Evolutionary conservation across 75 land plant genomes (phyloP).

Genomic region (Picea sitchensis): DNA sequence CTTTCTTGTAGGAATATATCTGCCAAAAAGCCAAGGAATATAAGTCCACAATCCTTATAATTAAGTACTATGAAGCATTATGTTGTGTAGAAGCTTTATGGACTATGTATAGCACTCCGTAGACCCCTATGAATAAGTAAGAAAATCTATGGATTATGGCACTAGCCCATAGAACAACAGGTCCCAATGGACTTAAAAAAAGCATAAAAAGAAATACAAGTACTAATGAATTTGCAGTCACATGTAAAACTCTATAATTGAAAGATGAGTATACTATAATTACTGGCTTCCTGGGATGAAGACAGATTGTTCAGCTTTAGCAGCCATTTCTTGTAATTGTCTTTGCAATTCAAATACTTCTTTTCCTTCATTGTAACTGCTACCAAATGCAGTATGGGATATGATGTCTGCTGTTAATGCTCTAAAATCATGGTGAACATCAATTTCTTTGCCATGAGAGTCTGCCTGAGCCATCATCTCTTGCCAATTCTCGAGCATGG

Average conservation of each 20-base stretch:
- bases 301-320: background rate
- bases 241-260: too few relatives aligned
- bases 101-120: too few relatives aligned
- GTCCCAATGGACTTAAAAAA: too few relatives aligned
- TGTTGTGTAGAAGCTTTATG: too few relatives aligned
- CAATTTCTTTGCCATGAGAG: conserved; percentile 16
- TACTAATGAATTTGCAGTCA: too few relatives aligned
- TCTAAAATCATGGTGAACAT: conserved; percentile 20
- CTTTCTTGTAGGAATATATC: conserved; percentile 51
- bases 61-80: too few relatives aligned
- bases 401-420: conserved; percentile 44
- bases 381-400: conserved; percentile 46
- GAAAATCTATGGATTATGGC: too few relatives aligned
- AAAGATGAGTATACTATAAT: background rate
- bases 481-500: conserved; percentile 40
- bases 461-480: conserved; percentile 7
- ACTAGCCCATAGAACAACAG: too few relatives aligned
- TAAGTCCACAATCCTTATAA: too few relatives aligned
- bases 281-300: conserved; percentile 32
- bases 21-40: background rate
- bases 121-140: too few relatives aligned
- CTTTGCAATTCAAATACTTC: conserved; percentile 14
- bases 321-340: background rate
- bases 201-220: too few relatives aligned
- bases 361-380: conserved; percentile 38